These are phyloP conservation scores for Rubia balearica DNA, from an alignment of 305 asterid genomes.

Conservation along the genomic window DNA sequence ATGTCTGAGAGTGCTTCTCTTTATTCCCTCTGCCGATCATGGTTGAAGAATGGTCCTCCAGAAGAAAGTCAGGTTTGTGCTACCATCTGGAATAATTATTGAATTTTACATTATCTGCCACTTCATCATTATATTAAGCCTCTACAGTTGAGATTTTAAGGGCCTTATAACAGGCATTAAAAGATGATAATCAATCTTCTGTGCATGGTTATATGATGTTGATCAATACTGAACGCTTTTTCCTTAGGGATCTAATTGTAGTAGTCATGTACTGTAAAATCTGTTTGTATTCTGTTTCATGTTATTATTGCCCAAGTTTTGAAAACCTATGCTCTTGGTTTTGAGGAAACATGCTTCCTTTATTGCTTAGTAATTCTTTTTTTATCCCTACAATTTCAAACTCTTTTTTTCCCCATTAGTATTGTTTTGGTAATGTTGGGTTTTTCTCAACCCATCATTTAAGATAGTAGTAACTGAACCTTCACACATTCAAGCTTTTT, in stretches of 20 bases:
- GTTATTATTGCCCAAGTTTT: too few species aligned
- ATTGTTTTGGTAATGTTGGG: neutral
- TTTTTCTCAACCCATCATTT: neutral
- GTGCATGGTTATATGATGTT: neutral
- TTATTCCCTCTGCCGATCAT: slow-evolving; percentile 73
- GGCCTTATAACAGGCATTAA: neutral
- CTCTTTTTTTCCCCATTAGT: neutral
- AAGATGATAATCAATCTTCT: neutral
- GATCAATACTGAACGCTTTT: neutral
- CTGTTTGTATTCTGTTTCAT: neutral
- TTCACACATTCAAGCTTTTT: neutral
- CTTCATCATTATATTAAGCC: neutral
- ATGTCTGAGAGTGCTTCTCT: slow-evolving; percentile 55
- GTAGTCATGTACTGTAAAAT: neutral
- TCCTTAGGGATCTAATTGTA: neutral
- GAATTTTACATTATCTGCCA: neutral
- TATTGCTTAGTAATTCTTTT: neutral
- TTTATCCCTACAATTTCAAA: neutral
- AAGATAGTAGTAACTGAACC: neutral
- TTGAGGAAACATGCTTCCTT: neutral
- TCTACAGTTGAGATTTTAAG: neutral
- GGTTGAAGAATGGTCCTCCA: slow-evolving; percentile 75
- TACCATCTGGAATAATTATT: neutral
- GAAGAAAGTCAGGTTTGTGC: slow-evolving; percentile 71
- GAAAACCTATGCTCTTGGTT: neutral